A percentile compares a stretch with the other conserved stretches of the same genome.
phyloP scores from a whole-genome alignment of 2,329 filamentous ascomycete genomes.

The Trichoderma simmonsii region DNA sequence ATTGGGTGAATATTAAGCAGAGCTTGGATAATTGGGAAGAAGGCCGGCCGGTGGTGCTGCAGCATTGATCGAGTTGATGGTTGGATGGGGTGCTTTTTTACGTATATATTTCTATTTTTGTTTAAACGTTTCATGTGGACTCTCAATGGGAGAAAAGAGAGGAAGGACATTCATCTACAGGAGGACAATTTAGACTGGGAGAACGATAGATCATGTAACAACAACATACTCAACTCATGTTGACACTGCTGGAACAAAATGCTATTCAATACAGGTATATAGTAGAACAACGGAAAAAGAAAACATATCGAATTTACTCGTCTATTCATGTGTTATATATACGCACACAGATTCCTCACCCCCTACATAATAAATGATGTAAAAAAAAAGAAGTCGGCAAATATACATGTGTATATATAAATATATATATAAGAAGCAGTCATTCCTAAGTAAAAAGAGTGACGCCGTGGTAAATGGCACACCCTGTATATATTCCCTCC shows the following conservation, averaged over 20 bases:
- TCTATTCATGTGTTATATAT: not conserved
- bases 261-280: too few relatives aligned
- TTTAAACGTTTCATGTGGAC: not conserved
- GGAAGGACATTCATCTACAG: not conserved
- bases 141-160: not conserved
- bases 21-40: conserved; percentile 80
- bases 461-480: not conserved
- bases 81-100: not conserved
- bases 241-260: not conserved
- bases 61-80: conserved; percentile 39
- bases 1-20: conserved; percentile 87
- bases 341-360: not conserved
- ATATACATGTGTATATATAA: not conserved
- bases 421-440: not conserved
- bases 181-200: not conserved
- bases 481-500: not conserved
- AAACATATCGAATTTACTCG: not conserved
- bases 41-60: conserved; percentile 59
- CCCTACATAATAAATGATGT: not conserved
- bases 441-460: not conserved
- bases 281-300: not conserved
- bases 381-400: not conserved
- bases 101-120: not conserved
- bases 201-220: not conserved
- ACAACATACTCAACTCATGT: not conserved